phyloP scores from a whole-genome alignment of 116 monocot genomes.

The Dioscorea cayenensis region DNA sequence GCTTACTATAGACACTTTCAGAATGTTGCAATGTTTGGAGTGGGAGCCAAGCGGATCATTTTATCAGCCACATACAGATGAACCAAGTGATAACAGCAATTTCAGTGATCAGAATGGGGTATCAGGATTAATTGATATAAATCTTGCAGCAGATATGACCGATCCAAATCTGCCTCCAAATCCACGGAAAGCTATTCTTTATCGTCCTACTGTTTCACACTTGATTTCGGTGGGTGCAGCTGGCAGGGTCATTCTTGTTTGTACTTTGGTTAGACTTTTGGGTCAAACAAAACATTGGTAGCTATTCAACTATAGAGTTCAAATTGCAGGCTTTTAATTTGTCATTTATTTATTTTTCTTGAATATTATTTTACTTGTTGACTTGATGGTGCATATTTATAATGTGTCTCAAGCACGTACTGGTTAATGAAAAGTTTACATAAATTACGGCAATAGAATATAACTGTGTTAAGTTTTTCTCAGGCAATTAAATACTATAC shows the following conservation, averaged over 20 bases:
- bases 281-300: not conserved
- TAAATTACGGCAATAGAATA: no score
- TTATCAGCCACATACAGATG: constrained; percentile 44
- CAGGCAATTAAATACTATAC: no score
- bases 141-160: constrained; percentile 78
- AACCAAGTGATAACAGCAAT: constrained; percentile 58
- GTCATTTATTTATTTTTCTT: no score
- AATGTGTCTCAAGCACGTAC: no score
- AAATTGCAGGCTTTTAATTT: no score
- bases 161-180: constrained; percentile 84
- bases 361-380: no score
- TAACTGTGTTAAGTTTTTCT: no score
- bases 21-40: constrained; percentile 95
- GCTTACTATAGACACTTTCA: constrained; percentile 83
- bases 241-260: not conserved
- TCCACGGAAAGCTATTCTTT: constrained; percentile 76
- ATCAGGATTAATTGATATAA: constrained; percentile 87
- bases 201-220: constrained; percentile 78
- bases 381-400: no score
- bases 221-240: constrained; percentile 67
- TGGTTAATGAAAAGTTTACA: no score
- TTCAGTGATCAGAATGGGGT: constrained; percentile 71
- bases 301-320: no score
- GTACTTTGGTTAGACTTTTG: not conserved
- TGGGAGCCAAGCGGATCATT: constrained; percentile 93